Evolutionary conservation across 768 basidiomycete genomes (phyloP).

Genomic region (Trichaptum fuscoviolaceum): DNA sequence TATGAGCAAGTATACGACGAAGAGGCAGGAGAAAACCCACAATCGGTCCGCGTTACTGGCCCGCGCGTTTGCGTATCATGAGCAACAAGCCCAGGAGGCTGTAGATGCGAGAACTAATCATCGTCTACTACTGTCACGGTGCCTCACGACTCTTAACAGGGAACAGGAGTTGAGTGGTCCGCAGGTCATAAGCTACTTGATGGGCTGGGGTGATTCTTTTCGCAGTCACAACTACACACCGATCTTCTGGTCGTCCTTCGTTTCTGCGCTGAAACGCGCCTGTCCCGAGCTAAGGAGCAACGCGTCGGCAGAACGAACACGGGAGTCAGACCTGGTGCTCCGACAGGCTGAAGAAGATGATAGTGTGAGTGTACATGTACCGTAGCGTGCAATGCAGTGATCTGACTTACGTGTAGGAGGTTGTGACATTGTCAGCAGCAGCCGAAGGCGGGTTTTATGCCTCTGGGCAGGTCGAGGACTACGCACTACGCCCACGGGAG

Average conservation of each 20-base stretch:
- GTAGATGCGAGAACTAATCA: constrained; percentile 21
- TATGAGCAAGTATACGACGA: constrained; percentile 28
- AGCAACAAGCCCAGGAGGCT: constrained; percentile 4
- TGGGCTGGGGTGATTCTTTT: constrained; percentile 38
- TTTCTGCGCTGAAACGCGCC: constrained; percentile 13
- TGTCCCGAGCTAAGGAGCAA: constrained; percentile 19
- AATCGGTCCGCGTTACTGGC: constrained; percentile 35
- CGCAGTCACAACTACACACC: constrained; percentile 31
- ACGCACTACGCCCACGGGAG: no score
- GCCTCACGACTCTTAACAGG: constrained; percentile 27
- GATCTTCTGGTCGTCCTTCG: constrained; percentile 30
- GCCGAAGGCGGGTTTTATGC: no score
- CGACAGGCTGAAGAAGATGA: no score
- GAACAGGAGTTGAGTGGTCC: constrained; percentile 35
- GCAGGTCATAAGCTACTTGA: constrained; percentile 36
- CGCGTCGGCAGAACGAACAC: not conserved
- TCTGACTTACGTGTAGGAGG: no score
- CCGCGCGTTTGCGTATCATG: constrained; percentile 25
- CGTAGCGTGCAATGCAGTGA: no score
- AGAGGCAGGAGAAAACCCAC: constrained; percentile 28
- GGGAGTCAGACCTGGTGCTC: not conserved
- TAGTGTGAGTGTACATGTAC: no score
- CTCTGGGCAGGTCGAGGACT: no score
- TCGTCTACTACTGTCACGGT: constrained; percentile 24
- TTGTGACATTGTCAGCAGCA: no score